Conservation (phyloP, 176 grass and related monocot species). For the Cenchrus purpureus region DNA sequence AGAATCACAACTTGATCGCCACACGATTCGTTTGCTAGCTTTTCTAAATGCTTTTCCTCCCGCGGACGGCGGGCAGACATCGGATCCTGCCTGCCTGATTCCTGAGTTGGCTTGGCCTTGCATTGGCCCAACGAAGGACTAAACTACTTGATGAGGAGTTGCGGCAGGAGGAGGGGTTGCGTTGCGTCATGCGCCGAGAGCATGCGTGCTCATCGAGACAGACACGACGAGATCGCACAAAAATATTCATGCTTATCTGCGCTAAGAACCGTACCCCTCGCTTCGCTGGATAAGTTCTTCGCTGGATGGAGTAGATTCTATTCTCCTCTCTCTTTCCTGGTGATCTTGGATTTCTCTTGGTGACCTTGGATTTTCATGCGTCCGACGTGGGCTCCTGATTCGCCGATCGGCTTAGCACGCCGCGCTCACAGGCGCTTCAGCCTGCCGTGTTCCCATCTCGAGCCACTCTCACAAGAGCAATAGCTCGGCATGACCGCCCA, state of each 20-base stretch:
- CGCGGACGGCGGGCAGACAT: not conserved
- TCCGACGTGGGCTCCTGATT: conserved; percentile 2
- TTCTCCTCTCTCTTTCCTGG: too few relatives aligned
- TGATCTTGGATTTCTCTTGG: too few relatives aligned
- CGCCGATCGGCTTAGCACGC: not conserved
- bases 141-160: not conserved
- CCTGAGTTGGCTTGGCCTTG: not conserved
- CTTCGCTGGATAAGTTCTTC: too few relatives aligned
- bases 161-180: not conserved
- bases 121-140: too few relatives aligned
- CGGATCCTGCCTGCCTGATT: conserved; percentile 2
- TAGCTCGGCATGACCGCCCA: not conserved
- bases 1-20: not conserved
- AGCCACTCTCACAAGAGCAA: not conserved
- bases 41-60: not conserved
- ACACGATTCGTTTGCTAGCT: conserved; percentile 22
- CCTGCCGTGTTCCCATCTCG: not conserved
- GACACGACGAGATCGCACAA: not conserved
- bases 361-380: not conserved
- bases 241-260: conserved; percentile 44
- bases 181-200: not conserved
- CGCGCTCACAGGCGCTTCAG: not conserved
- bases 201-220: not conserved
- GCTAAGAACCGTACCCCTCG: not conserved
- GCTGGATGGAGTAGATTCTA: too few relatives aligned